phyloP scores from a whole-genome alignment of 352 stramenopile genomes.

The Phytophthora pluvialis region DNA sequence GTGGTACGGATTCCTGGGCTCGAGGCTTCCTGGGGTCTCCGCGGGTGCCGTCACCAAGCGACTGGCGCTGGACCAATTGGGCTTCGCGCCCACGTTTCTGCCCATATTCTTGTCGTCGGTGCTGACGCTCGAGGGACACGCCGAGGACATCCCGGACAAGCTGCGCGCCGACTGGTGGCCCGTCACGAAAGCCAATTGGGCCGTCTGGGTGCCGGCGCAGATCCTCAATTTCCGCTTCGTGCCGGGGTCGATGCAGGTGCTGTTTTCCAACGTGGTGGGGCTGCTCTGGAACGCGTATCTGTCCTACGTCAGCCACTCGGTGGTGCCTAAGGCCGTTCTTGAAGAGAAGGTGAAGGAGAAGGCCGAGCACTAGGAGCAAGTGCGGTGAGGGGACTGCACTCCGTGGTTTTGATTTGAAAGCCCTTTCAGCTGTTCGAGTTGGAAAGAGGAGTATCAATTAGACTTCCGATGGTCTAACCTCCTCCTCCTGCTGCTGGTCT shows the following conservation, averaged over 20 bases:
- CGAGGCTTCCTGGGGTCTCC: constrained; percentile 43
- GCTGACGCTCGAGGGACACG: constrained; percentile 65
- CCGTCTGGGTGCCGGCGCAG: constrained; percentile 82
- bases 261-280: constrained; percentile 84
- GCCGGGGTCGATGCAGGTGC: constrained; percentile 74
- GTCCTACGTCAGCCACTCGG: constrained; percentile 74
- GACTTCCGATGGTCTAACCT: constrained; percentile 20
- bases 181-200: constrained; percentile 79
- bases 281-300: constrained; percentile 88
- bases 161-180: constrained; percentile 81
- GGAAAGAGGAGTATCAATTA: constrained; percentile 21
- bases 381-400: neutral
- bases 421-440: constrained; percentile 1
- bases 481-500: constrained; percentile 6
- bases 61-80: constrained; percentile 77
- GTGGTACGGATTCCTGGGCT: constrained; percentile 75
- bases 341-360: constrained; percentile 14
- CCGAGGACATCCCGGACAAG: constrained; percentile 63
- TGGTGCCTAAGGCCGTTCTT: constrained; percentile 24
- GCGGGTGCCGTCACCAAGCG: constrained; percentile 59
- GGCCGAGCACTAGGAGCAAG: constrained; percentile 2
- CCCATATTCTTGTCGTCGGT: constrained; percentile 77
- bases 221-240: constrained; percentile 87
- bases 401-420: neutral
- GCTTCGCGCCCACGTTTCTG: constrained; percentile 78